Conservation (phyloP, 768 basidiomycete species). For the Lentinula guzmanii region DNA sequence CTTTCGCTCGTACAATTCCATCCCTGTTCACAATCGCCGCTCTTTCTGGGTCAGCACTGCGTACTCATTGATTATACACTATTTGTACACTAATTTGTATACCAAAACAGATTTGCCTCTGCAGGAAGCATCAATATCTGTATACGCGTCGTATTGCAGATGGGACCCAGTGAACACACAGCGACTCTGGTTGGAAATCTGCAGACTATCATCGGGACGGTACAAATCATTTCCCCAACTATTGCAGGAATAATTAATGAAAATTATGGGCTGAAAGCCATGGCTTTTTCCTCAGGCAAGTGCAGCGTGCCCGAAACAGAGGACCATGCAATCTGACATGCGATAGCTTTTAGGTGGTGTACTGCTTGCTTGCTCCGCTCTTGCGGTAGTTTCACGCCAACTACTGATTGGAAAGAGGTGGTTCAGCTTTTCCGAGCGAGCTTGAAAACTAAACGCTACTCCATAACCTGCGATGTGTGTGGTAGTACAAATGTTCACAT, state of each 20-base stretch:
- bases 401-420: background rate
- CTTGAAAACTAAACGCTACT: background rate
- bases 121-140: too few species aligned
- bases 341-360: background rate
- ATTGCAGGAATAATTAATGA: too few species aligned
- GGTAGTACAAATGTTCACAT: too few species aligned
- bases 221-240: too few species aligned
- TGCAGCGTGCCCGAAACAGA: background rate
- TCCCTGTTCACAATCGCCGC: background rate
- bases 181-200: too few species aligned
- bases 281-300: background rate
- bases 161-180: too few species aligned
- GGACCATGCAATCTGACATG: background rate
- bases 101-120: too few species aligned
- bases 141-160: too few species aligned
- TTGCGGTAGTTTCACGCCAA: background rate
- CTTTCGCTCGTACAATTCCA: background rate
- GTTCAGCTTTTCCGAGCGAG: background rate
- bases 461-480: too few species aligned
- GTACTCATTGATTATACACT: too few species aligned
- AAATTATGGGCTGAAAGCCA: background rate
- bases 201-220: too few species aligned
- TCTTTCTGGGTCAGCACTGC: background rate
- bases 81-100: too few species aligned
- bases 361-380: background rate